Evolutionary conservation across 1,284 basidiomycete species (phyloP), one percentile per base, ranked within the genome.

Genomic region (Amylostereum areolatum): DNA sequence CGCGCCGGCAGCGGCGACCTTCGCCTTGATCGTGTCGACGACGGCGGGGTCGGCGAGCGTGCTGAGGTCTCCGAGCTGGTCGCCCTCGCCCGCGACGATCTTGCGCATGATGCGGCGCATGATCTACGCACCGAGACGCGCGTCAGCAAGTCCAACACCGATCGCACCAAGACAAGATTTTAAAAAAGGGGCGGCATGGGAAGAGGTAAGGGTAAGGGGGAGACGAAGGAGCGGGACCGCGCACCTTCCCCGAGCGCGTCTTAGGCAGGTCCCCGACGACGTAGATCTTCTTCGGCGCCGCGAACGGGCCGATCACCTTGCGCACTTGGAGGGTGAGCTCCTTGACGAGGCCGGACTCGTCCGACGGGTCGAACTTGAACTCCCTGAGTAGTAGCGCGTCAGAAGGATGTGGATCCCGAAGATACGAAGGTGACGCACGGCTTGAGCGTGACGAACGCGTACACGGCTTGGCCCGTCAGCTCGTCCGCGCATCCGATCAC

Each of bases 41-140:
- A 92, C 73, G n/a, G 69, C 66, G 5, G 91, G 91, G 56, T 97
- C 92, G 11, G 91, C 92, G 46, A 97, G 77, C 9, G 93, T 94
- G 56, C 86, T 91, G 34, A 97, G 75, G 71, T 99, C 96, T 45
- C 91, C 91, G 40, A 99, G 81, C 67, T 93, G 88, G 69, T 98
- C 94, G 24, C 83, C 90, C 66, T 98, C 94, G 44, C 92, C 89
- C 3, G 90, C 87, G 42, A 92, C 88, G 63, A 98, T 91, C 82
- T 99, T 98, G 62, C 96, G 83, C 76, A 97, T 81, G 54, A 97
- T 88, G 48, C 96, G 81, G 50, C 94, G 82, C 86, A 97, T 94
- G 67, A 93, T 91, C 88, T 87, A 52, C 29, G 39, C 10, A 10
- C 12, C n/a, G 27, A 44, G 30, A 41, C 27, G 30, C 24, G n/a